Base-by-base conservation (phyloP, 169 alveolate species). In the Eimeria sp. region DNA sequence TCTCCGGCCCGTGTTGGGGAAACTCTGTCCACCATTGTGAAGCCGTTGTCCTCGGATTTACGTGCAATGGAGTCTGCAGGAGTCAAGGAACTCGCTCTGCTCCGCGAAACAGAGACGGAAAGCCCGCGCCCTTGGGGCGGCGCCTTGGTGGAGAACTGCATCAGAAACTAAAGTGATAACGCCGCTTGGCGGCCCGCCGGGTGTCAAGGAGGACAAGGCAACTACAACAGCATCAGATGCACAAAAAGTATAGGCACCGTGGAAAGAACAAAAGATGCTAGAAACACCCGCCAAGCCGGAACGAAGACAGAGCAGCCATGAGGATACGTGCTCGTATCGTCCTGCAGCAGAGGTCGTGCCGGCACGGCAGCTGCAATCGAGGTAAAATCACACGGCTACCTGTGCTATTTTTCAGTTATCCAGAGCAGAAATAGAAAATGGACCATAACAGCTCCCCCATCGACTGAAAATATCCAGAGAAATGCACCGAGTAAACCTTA, bases 1-100 rank as follows among this genome's bases (percentile, higher is more conserved):
- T 87, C 94, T 67, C 94, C 94, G 40, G 94, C 94, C 80, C 94
- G 94, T 20, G 70, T 87, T 34, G 94, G 94, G 40, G 94, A 87
- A 27, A 87, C 80, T 47, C 94, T 47, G 82, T 87, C 94, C 40
- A n/a, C 61, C 94, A 87, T 87, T 34, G 84, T 6, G 27, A 75
- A 61, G 49, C 84, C 45, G 27, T 87, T 61, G 49, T 87, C 63
- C 22, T 43, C 83, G 10, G 94, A 61, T 43, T 49, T 61, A 45
- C 75, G 67, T 43, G 83, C 70, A 25, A 83, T 82, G 57, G 94
- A 43, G 22, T 75, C 78, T 47, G 94, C 83, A 51, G 94, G 83
- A 5, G 94, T 61, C 61, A 65, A 34, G 54, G 94, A 87, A 75
- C 94, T 87, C 63, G 61, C 94, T 49, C 94, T 87, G 83, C 94